phyloP scores from a whole-genome alignment of 495 filamentous ascomycete species.

The Viridothelium virens region DNA sequence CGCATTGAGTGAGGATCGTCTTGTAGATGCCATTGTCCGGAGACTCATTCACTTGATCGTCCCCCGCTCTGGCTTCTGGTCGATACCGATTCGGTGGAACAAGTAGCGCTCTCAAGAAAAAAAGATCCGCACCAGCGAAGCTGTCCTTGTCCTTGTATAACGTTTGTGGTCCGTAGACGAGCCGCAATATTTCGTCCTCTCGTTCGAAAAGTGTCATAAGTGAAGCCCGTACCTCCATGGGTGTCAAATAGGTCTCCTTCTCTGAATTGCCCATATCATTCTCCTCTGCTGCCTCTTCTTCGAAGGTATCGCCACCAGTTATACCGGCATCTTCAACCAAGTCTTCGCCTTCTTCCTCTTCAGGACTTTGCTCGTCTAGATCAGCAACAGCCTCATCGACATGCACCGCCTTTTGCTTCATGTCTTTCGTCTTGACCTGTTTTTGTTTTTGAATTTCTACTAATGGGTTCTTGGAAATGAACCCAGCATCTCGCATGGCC shows the following conservation, averaged over 20 bases:
- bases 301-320: slow-evolving; percentile 14
- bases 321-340: slow-evolving; percentile 36
- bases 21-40: slow-evolving; percentile 80
- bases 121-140: slow-evolving; percentile 69
- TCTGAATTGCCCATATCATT: slow-evolving; percentile 35
- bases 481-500: slow-evolving; percentile 62
- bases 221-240: slow-evolving; percentile 66
- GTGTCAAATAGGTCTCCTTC: slow-evolving; percentile 58
- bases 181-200: slow-evolving; percentile 68
- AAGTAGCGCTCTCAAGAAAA: slow-evolving; percentile 77
- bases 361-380: slow-evolving; percentile 41
- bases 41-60: slow-evolving; percentile 71
- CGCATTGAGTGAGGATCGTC: slow-evolving; percentile 62
- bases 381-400: slow-evolving; percentile 69
- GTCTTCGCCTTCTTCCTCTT: slow-evolving; percentile 40
- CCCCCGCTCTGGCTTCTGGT: slow-evolving; percentile 74
- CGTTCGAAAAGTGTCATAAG: slow-evolving; percentile 75
- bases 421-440: slow-evolving; percentile 18
- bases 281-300: slow-evolving; percentile 43
- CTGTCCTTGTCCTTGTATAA: slow-evolving; percentile 38
- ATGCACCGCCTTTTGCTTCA: slow-evolving; percentile 26
- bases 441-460: slow-evolving; percentile 32
- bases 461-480: slow-evolving; percentile 57
- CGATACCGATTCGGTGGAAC: slow-evolving; percentile 90
- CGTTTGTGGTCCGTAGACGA: slow-evolving; percentile 74